Percentiles rank a stretch among this genome's conserved stretches.
Evolutionary conservation across 2,329 filamentous ascomycete genomes (phyloP).

Genomic region (Kalmusia sp.): DNA sequence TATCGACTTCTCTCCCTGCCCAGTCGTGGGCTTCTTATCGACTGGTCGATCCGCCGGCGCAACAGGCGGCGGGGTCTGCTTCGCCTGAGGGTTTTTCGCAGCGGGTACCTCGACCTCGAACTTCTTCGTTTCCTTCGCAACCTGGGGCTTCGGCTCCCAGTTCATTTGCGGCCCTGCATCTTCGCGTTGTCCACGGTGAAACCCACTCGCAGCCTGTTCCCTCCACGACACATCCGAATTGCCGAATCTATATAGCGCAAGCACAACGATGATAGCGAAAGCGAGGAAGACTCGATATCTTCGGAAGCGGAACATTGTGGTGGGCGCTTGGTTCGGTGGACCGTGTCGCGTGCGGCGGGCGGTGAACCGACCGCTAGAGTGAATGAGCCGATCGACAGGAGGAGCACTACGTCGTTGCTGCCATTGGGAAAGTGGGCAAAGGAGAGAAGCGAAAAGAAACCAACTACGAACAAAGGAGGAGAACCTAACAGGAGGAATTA

Average conservation of each 20-base stretch:
- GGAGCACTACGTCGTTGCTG: slow-evolving; percentile 19
- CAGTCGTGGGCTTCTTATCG: slow-evolving; percentile 17
- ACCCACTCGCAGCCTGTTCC: slow-evolving; percentile 29
- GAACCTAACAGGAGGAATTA: slow-evolving; percentile 11
- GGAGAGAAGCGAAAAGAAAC: slow-evolving; percentile 10
- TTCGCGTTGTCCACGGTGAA: slow-evolving; percentile 20
- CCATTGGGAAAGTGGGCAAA: slow-evolving; percentile 24
- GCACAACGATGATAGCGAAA: slow-evolving; percentile 61
- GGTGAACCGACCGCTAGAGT: not conserved
- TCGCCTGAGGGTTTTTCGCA: slow-evolving; percentile 30
- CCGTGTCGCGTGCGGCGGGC: slow-evolving; percentile 18
- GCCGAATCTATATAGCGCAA: slow-evolving; percentile 62
- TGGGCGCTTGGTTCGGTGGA: slow-evolving; percentile 11
- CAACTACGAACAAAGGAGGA: not conserved
- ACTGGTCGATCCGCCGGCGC: slow-evolving; percentile 24
- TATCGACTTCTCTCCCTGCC: slow-evolving; percentile 20
- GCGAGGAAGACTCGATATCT: slow-evolving; percentile 68
- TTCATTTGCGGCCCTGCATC: slow-evolving; percentile 24
- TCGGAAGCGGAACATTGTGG: slow-evolving; percentile 66
- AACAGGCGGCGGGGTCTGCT: slow-evolving; percentile 40
- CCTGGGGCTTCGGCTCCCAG: slow-evolving; percentile 30
- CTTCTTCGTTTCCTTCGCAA: slow-evolving; percentile 41
- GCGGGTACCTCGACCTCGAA: slow-evolving; percentile 39
- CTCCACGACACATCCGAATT: slow-evolving; percentile 52
- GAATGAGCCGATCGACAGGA: not conserved